These are phyloP conservation scores for Trapa bicornis DNA, from an alignment of 345 rosid species.

Conservation along the genomic window DNA sequence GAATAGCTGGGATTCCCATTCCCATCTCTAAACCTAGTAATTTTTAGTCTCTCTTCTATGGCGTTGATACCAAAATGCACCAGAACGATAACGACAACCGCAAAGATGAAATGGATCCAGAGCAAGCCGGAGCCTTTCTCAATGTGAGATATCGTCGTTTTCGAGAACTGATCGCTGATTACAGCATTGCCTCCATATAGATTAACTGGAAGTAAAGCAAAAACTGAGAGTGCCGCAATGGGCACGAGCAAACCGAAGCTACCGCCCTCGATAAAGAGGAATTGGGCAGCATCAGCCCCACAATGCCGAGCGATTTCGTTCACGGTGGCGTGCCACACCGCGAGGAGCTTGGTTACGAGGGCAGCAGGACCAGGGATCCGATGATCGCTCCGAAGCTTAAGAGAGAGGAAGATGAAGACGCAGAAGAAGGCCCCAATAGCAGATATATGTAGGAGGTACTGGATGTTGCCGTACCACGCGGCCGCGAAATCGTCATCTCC, in stretches of 20 bases:
- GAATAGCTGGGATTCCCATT: slow-evolving; percentile 77
- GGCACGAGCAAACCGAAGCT: slow-evolving; percentile 53
- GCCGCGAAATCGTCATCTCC: slow-evolving; percentile 23
- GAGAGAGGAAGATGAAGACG: slow-evolving; percentile 74
- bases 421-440: slow-evolving; percentile 69
- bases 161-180: slow-evolving; percentile 67
- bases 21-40: slow-evolving; percentile 91
- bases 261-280: slow-evolving; percentile 81
- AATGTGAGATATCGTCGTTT: slow-evolving; percentile 70
- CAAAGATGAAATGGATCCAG: slow-evolving; percentile 78
- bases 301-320: slow-evolving; percentile 84
- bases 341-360: slow-evolving; percentile 63
- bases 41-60: slow-evolving; percentile 51
- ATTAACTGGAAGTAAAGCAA: slow-evolving; percentile 67
- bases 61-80: slow-evolving; percentile 64
- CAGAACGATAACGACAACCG: slow-evolving; percentile 42
- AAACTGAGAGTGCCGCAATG: slow-evolving; percentile 41
- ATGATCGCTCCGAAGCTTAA: slow-evolving; percentile 92
- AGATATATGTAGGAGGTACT: slow-evolving; percentile 81
- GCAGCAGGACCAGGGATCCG: slow-evolving; percentile 78
- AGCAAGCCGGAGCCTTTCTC: slow-evolving; percentile 67
- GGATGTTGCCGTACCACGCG: slow-evolving; percentile 90
- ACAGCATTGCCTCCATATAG: slow-evolving; percentile 66
- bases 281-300: slow-evolving; percentile 95
- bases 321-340: slow-evolving; percentile 91